Conservation (phyloP, 2,329 filamentous ascomycete species). For the Hypomyces rosellus region DNA sequence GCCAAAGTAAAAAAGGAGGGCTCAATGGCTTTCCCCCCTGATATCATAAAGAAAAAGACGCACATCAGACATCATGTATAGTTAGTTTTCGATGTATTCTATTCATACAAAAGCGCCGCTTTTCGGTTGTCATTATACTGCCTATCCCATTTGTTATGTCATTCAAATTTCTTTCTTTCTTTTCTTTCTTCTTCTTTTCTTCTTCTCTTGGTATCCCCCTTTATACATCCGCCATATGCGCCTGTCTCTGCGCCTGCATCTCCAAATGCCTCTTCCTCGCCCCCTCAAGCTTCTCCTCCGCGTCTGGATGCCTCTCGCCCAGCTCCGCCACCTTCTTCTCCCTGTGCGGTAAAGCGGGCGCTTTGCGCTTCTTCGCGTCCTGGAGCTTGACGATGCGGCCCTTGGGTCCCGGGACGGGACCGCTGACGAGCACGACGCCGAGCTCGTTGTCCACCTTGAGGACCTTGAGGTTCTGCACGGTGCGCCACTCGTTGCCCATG, state of each 20-base stretch:
- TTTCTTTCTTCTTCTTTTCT: conserved; percentile 4
- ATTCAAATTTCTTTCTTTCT: conserved; percentile 17
- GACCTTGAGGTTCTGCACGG: conserved; percentile 85
- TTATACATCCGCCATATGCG: conserved; percentile 14
- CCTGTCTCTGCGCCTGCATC: conserved; percentile 44
- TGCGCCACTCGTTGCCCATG: conserved; percentile 87
- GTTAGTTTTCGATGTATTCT: conserved; percentile 17
- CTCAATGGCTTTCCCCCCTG: neutral
- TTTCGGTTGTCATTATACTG: conserved; percentile 17
- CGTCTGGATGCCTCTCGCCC: conserved; percentile 41
- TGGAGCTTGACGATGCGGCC: conserved; percentile 77
- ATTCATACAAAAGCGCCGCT: conserved; percentile 35
- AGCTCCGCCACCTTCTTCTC: conserved; percentile 38
- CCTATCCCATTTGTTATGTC: neutral
- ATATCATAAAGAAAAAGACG: conserved; percentile 6
- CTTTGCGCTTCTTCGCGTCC: conserved; percentile 81
- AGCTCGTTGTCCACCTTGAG: conserved; percentile 81
- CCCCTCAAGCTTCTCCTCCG: conserved; percentile 39
- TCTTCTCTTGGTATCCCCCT: neutral
- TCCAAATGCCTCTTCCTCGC: conserved; percentile 47
- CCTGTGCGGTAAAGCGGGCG: conserved; percentile 43
- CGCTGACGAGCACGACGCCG: conserved; percentile 83
- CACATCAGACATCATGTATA: conserved; percentile 10
- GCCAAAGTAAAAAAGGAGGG: neutral
- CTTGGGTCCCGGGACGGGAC: conserved; percentile 81